Base-by-base conservation (phyloP, 306 rosid genomes). In the Psophocarpus tetragonolobus region DNA sequence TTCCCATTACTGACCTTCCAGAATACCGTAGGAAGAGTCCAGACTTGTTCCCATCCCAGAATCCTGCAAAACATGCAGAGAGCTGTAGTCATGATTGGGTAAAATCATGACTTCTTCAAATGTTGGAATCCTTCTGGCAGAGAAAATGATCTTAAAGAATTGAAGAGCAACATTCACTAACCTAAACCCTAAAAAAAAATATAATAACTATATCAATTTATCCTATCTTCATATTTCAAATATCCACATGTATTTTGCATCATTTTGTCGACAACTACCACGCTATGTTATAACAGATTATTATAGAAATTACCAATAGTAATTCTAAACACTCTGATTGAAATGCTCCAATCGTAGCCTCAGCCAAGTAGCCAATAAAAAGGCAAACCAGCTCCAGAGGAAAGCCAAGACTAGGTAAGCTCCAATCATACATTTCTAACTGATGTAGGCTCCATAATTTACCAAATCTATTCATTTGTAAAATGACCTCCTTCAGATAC, bases 401-500 rank as follows among this genome's bases (percentile, higher is more conserved):
- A 78, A 64, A 65, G 61, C 47, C 69, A 70, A 70, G 47, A 21
- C n/a, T 23, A 30, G 27, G 14, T n/a, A 62, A 53, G 58, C 38
- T 45, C 47, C 14, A 17, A 67, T 27, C 57, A 24, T 66, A 45
- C 24, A 18, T 53, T 57, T 47, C 39, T n/a, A 77, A 3, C 42
- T 14, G 48, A 76, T 5, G 67, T 17, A 65, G 60, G 57, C 35
- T 53, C 41, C 76, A 54, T 35, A 61, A 44, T 23, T 35, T 29
- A 74, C 27, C 53, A 38, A 68, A 45, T 78, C 83, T 72, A 86
- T 36, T 81, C 1, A 68, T 87, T 71, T 30, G 68, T 68, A 57
- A 23, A 71, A 18, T 72, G 67, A 54, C 72, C 71, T 50, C 83
- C 70, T 30, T 78, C 87, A 65, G 65, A 84, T 13, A 87, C 86